Base-by-base conservation (phyloP, 1,284 basidiomycete species). In the Sanghuangporus baumii region DNA sequence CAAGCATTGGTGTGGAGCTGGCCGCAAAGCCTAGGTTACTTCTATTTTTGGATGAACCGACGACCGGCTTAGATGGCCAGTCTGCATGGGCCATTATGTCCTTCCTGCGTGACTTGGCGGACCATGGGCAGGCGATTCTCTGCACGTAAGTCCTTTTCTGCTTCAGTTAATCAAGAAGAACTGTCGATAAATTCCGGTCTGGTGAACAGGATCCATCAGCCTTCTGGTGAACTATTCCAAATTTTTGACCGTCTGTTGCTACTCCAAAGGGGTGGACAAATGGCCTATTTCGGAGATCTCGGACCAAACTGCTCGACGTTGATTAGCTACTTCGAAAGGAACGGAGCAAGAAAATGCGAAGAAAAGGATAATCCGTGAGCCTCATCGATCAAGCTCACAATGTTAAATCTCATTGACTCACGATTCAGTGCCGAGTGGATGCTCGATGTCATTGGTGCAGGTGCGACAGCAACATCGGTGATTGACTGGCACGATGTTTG, bases 51-150 rank as follows among this genome's bases (percentile, higher is more conserved):
- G 91, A 94, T 68, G 90, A 94, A 70, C 87, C 87, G 0, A 93
- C 89, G 0, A 92, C 89, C 11, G 93, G 94, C 50, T 78, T 96
- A 31, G 94, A 96, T 71, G 93, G 91, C 1, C 93, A 95, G 71
- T 89, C 87, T 55, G 93, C 94, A 0, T 95, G 90, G 89, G 89
- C 88, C 14, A 93, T 96, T 68, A 80, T 93, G 57, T 79, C 82
- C 1, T 89, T 96, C 71, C 78, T 96, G 57, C 82, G 88, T 18
- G 79, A 80, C 66, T 75, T 84, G 23, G 79, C 79, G 26, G 74
- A 76, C 58, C 77, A 78, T 65, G 83, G 83, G 4, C 80, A 82
- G 69, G 79, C 80, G 38, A 73, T 75, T 55, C 65, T 68, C 4
- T 69, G 70, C 62, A 67, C 67, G 57, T 61, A 79, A 81, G 66